These are phyloP conservation scores for Ormosia semicastrata DNA, from an alignment of 306 rosid genomes.

Conservation along the genomic window DNA sequence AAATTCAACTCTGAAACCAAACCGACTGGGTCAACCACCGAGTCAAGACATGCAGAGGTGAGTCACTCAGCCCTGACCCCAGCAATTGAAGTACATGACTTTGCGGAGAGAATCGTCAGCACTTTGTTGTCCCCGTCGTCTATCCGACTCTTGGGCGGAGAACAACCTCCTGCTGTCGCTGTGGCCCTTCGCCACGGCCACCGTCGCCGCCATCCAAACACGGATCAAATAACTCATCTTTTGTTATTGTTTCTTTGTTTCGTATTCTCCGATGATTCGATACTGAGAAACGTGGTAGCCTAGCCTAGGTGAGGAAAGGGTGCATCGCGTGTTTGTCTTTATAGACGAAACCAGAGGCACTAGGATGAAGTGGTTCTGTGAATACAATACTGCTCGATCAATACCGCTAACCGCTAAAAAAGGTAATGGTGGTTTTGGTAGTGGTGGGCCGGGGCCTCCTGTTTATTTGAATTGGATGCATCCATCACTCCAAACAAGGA, in stretches of 20 bases:
- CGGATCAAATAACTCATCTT: constrained; percentile 47
- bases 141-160: constrained; percentile 29
- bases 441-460: not conserved
- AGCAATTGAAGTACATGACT: constrained; percentile 78
- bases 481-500: not conserved
- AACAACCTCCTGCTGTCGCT: constrained; percentile 37
- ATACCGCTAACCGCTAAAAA: not conserved
- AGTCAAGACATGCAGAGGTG: not conserved
- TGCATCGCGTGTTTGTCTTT: not conserved
- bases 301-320: not conserved
- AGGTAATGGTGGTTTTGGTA: not conserved
- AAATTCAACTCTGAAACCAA: not conserved
- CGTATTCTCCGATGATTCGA: not conserved
- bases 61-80: constrained; percentile 62
- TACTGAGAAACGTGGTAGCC: not conserved
- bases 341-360: not conserved
- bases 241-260: not conserved
- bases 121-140: constrained; percentile 7
- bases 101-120: constrained; percentile 64
- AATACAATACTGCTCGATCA: not conserved
- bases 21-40: constrained; percentile 4
- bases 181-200: constrained; percentile 40
- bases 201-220: constrained; percentile 55
- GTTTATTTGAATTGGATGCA: not conserved
- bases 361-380: constrained; percentile 13